Percentiles rank a stretch among this genome's conserved stretches.
phyloP scores from a whole-genome alignment of 2,329 filamentous ascomycete genomes.

The Ascosphaera apis region DNA sequence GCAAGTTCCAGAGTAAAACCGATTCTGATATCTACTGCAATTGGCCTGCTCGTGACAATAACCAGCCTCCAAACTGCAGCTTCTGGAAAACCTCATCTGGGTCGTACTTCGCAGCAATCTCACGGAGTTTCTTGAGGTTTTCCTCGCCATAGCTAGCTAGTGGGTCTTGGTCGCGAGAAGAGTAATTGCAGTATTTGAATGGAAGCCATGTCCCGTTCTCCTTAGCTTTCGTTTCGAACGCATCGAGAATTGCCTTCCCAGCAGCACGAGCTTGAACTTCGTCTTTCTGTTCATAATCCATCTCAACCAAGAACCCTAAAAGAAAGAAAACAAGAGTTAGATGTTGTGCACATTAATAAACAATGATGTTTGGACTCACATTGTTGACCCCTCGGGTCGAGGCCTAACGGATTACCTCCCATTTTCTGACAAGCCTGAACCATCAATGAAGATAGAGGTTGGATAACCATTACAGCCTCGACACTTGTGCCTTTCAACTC shows the following conservation, averaged over 20 bases:
- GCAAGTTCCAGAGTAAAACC: no score
- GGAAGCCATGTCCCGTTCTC: constrained; percentile 3
- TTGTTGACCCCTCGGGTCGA: not conserved
- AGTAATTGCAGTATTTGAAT: constrained; percentile 6
- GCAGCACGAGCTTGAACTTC: not conserved
- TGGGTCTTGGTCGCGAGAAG: constrained; percentile 5
- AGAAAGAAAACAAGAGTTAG: no score
- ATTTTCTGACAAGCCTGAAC: not conserved
- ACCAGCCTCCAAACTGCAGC: constrained; percentile 12
- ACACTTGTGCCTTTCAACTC: not conserved
- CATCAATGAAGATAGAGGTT: not conserved
- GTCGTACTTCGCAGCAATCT: constrained; percentile 16
- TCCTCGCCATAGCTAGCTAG: constrained; percentile 5
- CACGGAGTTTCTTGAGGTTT: constrained; percentile 12
- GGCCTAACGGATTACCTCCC: not conserved
- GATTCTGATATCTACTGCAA: no score
- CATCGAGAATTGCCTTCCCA: not conserved
- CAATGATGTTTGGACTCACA: not conserved
- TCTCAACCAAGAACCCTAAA: constrained; percentile 13
- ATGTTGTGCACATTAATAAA: no score
- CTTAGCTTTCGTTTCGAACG: constrained; percentile 1
- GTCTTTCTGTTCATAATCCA: constrained; percentile 14
- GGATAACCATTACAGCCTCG: not conserved
- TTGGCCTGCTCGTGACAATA: constrained; percentile 18
- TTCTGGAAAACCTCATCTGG: constrained; percentile 15